Evolutionary conservation across 805 yeast genomes (phyloP).

Genomic region (Dipodascopsis tothii): DNA sequence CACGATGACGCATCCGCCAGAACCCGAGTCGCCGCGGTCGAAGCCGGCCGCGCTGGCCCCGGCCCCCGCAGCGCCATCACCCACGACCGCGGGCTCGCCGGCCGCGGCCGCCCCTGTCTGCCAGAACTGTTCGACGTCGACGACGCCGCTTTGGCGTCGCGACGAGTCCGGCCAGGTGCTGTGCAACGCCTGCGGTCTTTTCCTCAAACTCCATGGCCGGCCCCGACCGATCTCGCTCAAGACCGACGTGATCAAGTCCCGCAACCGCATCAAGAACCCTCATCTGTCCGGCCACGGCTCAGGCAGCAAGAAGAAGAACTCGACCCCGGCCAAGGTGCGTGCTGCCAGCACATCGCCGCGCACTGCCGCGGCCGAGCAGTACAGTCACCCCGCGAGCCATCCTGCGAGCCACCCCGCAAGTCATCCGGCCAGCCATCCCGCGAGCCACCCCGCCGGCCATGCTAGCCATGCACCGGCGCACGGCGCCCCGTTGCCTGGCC

Average conservation of each 20-base stretch:
- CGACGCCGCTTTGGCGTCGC: constrained; percentile 92
- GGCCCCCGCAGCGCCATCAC: background rate
- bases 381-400: no score
- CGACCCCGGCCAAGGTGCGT: background rate
- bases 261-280: constrained; percentile 65
- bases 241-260: constrained; percentile 84
- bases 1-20: background rate
- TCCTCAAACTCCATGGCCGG: constrained; percentile 81
- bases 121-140: constrained; percentile 83
- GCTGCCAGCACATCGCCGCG: background rate
- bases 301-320: background rate
- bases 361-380: background rate
- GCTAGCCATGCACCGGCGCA: background rate
- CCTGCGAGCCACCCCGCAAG: no score
- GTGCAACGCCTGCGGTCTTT: constrained; percentile 91
- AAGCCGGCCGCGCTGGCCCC: background rate
- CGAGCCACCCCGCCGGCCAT: no score
- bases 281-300: constrained; percentile 1
- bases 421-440: no score
- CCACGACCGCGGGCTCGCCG: background rate
- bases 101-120: constrained; percentile 45
- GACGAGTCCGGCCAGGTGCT: constrained; percentile 85
- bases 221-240: constrained; percentile 86
- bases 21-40: background rate
- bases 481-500: no score